Conservation (phyloP, 2,329 filamentous ascomycete species). For the Venturia effusa region DNA sequence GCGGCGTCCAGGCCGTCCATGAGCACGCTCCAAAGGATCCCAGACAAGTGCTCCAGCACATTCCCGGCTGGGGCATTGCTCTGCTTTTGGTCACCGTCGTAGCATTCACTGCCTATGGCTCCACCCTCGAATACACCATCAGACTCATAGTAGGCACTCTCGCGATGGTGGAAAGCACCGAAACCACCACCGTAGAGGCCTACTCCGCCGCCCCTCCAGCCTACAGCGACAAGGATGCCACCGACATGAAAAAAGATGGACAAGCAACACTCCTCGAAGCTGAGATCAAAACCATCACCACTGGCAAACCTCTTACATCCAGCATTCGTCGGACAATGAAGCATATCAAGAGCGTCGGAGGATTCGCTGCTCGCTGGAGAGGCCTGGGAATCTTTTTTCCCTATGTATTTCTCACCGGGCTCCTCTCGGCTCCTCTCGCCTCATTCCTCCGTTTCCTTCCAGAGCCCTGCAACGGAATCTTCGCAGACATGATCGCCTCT, state of each 20-base stretch:
- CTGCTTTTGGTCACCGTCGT: constrained; percentile 27
- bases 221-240: constrained; percentile 28
- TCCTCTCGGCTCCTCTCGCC: constrained; percentile 27
- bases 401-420: constrained; percentile 22
- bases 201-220: constrained; percentile 38
- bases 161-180: constrained; percentile 52
- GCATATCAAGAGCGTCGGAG: constrained; percentile 53
- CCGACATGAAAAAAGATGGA: constrained; percentile 12
- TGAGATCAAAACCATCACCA: constrained; percentile 31
- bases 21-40: neutral
- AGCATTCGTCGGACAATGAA: constrained; percentile 46
- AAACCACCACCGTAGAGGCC: constrained; percentile 23
- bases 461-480: constrained; percentile 13
- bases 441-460: constrained; percentile 6
- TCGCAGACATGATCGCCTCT: constrained; percentile 37
- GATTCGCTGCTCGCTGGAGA: constrained; percentile 57
- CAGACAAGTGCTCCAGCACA: constrained; percentile 12
- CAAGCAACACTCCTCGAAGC: constrained; percentile 26
- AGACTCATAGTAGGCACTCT: constrained; percentile 50
- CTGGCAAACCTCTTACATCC: constrained; percentile 49
- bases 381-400: constrained; percentile 45
- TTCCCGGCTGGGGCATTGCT: constrained; percentile 21
- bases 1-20: constrained; percentile 4
- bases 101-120: constrained; percentile 27
- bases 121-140: constrained; percentile 41